These are phyloP conservation scores for Podospora tetraspora DNA, from an alignment of 495 filamentous ascomycete genomes.

Conservation along the genomic window DNA sequence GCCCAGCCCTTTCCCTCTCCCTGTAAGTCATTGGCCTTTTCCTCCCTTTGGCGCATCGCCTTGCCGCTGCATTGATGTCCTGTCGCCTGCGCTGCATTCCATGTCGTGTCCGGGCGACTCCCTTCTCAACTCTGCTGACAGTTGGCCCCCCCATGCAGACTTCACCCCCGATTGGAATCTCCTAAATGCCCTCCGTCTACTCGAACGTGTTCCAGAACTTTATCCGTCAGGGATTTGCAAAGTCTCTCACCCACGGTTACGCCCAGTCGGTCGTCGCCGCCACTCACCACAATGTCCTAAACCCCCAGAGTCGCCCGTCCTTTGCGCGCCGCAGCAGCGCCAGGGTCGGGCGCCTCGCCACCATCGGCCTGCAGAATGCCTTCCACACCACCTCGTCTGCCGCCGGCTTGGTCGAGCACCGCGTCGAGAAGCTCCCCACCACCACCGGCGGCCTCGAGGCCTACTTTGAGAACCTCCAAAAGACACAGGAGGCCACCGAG, in stretches of 20 bases:
- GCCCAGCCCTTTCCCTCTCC: slow-evolving; percentile 37
- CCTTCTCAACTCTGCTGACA: slow-evolving; percentile 7
- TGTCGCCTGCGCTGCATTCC: background rate
- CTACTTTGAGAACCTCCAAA: slow-evolving; percentile 84
- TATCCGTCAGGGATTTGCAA: slow-evolving; percentile 93
- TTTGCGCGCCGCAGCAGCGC: slow-evolving; percentile 46
- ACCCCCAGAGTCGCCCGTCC: slow-evolving; percentile 56
- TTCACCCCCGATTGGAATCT: slow-evolving; percentile 40
- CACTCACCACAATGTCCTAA: slow-evolving; percentile 77
- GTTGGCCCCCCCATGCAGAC: slow-evolving; percentile 24
- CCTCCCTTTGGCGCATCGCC: background rate
- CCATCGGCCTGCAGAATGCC: slow-evolving; percentile 67
- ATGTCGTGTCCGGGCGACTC: background rate
- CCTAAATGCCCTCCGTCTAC: slow-evolving; percentile 59
- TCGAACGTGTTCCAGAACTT: slow-evolving; percentile 67
- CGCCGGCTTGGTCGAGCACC: slow-evolving; percentile 34
- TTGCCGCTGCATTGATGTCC: background rate
- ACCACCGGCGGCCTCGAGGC: slow-evolving; percentile 62
- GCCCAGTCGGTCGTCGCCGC: slow-evolving; percentile 95
- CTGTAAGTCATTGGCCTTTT: slow-evolving; percentile 33
- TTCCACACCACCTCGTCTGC: slow-evolving; percentile 52
- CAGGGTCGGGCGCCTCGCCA: slow-evolving; percentile 52
- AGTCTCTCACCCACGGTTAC: slow-evolving; percentile 95
- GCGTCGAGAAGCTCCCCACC: slow-evolving; percentile 37
- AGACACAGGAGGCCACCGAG: slow-evolving; percentile 57